phyloP scores from a whole-genome alignment of 78 protist species.

The Dictyostelium capitatum region DNA sequence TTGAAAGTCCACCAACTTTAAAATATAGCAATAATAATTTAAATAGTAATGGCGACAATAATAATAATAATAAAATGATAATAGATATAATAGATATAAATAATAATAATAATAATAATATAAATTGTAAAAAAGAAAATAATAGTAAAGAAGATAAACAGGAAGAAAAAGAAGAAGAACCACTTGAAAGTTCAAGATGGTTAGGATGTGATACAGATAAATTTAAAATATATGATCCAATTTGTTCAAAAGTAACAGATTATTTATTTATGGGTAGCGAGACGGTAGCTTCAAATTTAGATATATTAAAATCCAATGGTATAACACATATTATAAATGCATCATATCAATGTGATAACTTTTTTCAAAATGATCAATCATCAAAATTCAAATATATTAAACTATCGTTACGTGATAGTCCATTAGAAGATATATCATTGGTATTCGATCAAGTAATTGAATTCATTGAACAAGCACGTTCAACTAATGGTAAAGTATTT shows the following conservation, averaged over 20 bases:
- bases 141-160: not conserved
- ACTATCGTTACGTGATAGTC: slow-evolving; percentile 30
- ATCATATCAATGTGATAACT: slow-evolving; percentile 38
- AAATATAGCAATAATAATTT: not conserved
- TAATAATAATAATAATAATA: not conserved
- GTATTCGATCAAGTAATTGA: slow-evolving; percentile 34
- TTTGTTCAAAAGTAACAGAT: slow-evolving; percentile 58
- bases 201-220: slow-evolving; percentile 58
- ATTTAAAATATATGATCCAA: slow-evolving; percentile 27
- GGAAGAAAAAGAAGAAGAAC: not conserved
- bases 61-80: not conserved
- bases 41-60: not conserved
- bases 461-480: slow-evolving; percentile 37
- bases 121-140: not conserved
- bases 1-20: not conserved
- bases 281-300: slow-evolving; percentile 31
- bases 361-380: slow-evolving; percentile 19
- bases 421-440: slow-evolving; percentile 31
- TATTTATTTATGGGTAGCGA: slow-evolving; percentile 57
- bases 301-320: slow-evolving; percentile 10
- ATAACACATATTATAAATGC: slow-evolving; percentile 78
- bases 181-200: slow-evolving; percentile 59
- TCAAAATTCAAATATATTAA: slow-evolving; percentile 35
- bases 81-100: not conserved
- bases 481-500: slow-evolving; percentile 19